Evolutionary conservation across 1,284 basidiomycete genomes (phyloP), one percentile per base, ranked within the genome.

Genomic region (Cryptococcus hybrid): DNA sequence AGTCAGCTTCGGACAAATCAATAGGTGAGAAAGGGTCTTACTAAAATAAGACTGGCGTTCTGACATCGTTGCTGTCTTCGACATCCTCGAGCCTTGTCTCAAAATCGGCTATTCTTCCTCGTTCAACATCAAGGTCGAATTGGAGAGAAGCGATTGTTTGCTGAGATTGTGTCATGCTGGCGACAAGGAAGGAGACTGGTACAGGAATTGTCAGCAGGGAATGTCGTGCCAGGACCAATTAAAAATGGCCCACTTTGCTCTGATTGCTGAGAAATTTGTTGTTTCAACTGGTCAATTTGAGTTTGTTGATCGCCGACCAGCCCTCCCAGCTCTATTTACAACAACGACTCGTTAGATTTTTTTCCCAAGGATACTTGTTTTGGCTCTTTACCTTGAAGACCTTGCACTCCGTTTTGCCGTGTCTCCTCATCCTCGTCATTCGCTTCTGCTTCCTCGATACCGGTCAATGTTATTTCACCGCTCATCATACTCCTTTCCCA

Each of bases 401-500:
- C 36, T 38, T 51, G 30, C 3, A n/a, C 15, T 9, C 37, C 39
- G 34, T 13, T 15, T 36, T 39, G 46, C 12, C 12, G 15, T 12
- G 46, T n/a, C 37, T 50, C 13, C 11, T 7, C 34, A 9, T 51
- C 49, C 8, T 42, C 49, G 30, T 51, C 49, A 7, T 39, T 36
- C 36, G 15, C 47, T 12, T 48, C 24, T 36, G 15, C 39, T 5
- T 51, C 49, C n/a, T 51, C 49, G n/a, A 51, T 51, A 3, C 49
- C 49, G 12, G 37, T n/a, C 15, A 51, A 36, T 15, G 49, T 51
- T 6, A 51, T 8, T 7, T 51, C 49, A 7, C 39, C 49, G 18
- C 37, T 39, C n/a, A 51, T 39, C 37, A 51, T 51, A n/a, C 37
- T 51, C 49, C 39, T 24, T 36, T 51, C 49, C 49, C 49, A 51